phyloP scores from a whole-genome alignment of 345 rosid species.

The Eucalyptus tenuipes region DNA sequence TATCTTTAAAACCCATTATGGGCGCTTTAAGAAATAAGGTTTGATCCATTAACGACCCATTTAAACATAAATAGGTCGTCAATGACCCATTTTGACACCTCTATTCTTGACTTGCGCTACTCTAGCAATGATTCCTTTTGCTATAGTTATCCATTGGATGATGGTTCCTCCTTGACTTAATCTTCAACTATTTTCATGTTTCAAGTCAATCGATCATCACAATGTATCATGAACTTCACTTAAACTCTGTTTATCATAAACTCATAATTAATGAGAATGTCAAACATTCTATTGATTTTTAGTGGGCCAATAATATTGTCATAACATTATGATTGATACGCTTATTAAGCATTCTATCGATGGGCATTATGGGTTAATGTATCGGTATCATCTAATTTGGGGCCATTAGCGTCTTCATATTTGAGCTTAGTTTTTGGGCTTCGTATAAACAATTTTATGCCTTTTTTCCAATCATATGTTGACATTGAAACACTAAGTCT shows the following conservation, averaged over 20 bases:
- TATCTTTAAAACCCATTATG: too few relatives aligned
- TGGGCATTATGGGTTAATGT: too few relatives aligned
- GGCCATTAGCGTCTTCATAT: too few relatives aligned
- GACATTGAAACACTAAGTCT: background rate
- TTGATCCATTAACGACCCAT: too few relatives aligned
- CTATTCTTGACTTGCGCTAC: background rate
- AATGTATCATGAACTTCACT: background rate
- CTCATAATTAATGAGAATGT: too few relatives aligned
- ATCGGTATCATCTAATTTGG: too few relatives aligned
- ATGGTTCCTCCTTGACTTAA: background rate
- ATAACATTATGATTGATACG: background rate
- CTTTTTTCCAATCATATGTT: too few relatives aligned
- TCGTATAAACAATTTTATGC: background rate
- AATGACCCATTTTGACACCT: too few relatives aligned
- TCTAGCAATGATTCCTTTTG: background rate
- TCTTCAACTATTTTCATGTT: background rate
- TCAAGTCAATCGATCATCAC: background rate
- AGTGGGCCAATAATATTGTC: background rate
- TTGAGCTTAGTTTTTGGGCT: background rate
- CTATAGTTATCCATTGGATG: background rate
- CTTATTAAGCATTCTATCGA: too few relatives aligned
- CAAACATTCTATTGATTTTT: too few relatives aligned
- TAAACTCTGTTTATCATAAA: background rate
- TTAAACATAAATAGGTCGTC: too few relatives aligned
- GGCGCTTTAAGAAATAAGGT: too few relatives aligned